These are phyloP conservation scores for Microsporum canis DNA, from an alignment of 2,329 filamentous ascomycete species.

Conservation along the genomic window DNA sequence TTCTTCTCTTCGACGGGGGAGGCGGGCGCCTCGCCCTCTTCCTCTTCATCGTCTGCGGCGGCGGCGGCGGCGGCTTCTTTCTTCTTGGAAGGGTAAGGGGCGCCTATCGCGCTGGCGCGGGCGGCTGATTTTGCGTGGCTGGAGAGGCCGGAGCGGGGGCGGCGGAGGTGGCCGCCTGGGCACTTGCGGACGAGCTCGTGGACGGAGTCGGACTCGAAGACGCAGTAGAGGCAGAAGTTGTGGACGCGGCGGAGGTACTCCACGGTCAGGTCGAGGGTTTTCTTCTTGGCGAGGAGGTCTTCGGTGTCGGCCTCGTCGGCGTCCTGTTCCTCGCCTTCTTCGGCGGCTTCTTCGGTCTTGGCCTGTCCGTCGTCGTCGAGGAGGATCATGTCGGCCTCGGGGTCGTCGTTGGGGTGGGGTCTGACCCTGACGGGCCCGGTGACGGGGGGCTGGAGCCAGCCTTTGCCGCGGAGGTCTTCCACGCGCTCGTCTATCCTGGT, in stretches of 20 bases:
- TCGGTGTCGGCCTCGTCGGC: slow-evolving; percentile 80
- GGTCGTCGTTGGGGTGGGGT: slow-evolving; percentile 28
- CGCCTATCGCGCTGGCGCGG: slow-evolving; percentile 67
- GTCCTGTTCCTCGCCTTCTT: slow-evolving; percentile 63
- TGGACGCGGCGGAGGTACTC: slow-evolving; percentile 94
- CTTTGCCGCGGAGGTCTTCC: slow-evolving; percentile 64
- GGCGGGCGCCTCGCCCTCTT: slow-evolving; percentile 47
- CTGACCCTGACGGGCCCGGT: slow-evolving; percentile 32
- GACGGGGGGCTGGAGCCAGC: slow-evolving; percentile 57
- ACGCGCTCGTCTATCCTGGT: slow-evolving; percentile 77
- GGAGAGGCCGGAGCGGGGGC: slow-evolving; percentile 75
- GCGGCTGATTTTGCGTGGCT: slow-evolving; percentile 75
- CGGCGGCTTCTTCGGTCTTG: slow-evolving; percentile 60
- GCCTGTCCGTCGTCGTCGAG: slow-evolving; percentile 42
- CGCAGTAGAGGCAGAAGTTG: slow-evolving; percentile 99
- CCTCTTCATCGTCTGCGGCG: slow-evolving; percentile 36
- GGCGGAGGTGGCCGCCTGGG: slow-evolving; percentile 88
- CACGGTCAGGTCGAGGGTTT: slow-evolving; percentile 87
- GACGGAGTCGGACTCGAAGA: slow-evolving; percentile 94
- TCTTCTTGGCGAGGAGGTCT: slow-evolving; percentile 83
- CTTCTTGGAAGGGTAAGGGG: slow-evolving; percentile 75
- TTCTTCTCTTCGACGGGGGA: slow-evolving; percentile 58
- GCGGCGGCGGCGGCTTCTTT: slow-evolving; percentile 37
- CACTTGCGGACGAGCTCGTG: slow-evolving; percentile 94
- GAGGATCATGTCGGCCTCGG: slow-evolving; percentile 31